Base-by-base conservation (phyloP, 495 filamentous ascomycete genomes). In the Bacidia gigantensis region DNA sequence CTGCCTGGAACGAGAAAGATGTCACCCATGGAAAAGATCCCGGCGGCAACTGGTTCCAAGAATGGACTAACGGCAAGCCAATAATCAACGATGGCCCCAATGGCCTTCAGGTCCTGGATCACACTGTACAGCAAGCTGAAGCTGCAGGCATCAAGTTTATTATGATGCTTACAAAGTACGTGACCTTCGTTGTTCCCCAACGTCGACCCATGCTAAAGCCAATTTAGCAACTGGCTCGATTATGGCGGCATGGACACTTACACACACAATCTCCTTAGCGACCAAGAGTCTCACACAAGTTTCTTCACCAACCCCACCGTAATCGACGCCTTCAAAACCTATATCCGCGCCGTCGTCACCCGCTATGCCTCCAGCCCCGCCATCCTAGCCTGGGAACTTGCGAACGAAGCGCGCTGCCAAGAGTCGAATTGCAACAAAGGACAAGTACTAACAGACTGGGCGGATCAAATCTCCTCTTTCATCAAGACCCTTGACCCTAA, bases 11-110 rank as follows among this genome's bases (percentile, higher is more conserved):
- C 41, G 38, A 32, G n/a, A 53, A 53, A 38, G 51, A 53, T 38
- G 40, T 26, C 17, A 35, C 40, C 1, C 42, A 53, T 22, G 51
- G 51, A 14, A 46, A 18, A 22, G 59, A 61, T 0, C 26, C 64
- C 1, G 75, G 73, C 10, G 73, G 67, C 5, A 74, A 81, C 14
- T 83, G 73, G 61, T 85, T 71, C 68, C 81, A 87, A 59, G 62
- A 71, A 12, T 73, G 80, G 50, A 66, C 69, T 0, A 63, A 72
- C 11, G 68, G 70, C 14, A 70, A 66, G 0, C 76, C 75, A 0
- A 73, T 72, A 18, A 82, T 86, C 67, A 84, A 86, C 66, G 83
- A 78, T 0, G 80, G 82, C 2, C 54, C 73, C 35, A 71, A 82
- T 60, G 82, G 82, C 7, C 70, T 85, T 2, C 72, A 83, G 61